Evolutionary conservation across 306 rosid genomes (phyloP).

Genomic region (Dryas octopetala): DNA sequence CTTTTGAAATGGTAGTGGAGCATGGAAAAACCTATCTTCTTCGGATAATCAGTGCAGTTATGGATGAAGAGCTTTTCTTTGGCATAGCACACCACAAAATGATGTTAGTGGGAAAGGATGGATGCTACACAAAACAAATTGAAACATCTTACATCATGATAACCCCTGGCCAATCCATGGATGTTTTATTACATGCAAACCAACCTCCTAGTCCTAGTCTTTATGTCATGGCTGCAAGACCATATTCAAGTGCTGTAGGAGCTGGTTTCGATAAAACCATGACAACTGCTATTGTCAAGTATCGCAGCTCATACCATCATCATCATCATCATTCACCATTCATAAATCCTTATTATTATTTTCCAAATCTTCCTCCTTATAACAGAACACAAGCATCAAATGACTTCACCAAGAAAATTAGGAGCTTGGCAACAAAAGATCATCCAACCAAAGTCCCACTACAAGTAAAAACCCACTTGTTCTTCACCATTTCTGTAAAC

Average conservation of each 20-base stretch:
- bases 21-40: conserved; percentile 51
- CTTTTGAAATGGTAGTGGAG: conserved; percentile 39
- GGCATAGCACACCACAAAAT: conserved; percentile 45
- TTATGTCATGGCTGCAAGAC: conserved; percentile 60
- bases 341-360: background rate
- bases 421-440: conserved; percentile 38
- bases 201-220: conserved; percentile 19
- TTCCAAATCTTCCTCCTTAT: conserved; percentile 44
- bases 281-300: conserved; percentile 46
- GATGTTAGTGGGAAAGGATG: conserved; percentile 56
- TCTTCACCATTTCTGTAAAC: conserved; percentile 46
- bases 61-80: conserved; percentile 52
- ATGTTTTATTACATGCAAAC: conserved; percentile 44
- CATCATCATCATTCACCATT: background rate
- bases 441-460: conserved; percentile 46
- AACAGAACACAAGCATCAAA: conserved; percentile 41
- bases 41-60: conserved; percentile 50
- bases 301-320: background rate
- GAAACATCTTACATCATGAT: conserved; percentile 44
- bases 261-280: conserved; percentile 39
- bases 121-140: conserved; percentile 48
- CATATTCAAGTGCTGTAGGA: conserved; percentile 24
- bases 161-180: conserved; percentile 63
- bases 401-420: conserved; percentile 31
- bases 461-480: conserved; percentile 23